phyloP scores from a whole-genome alignment of 352 stramenopile species.

The Globisporangium takayamanum region DNA sequence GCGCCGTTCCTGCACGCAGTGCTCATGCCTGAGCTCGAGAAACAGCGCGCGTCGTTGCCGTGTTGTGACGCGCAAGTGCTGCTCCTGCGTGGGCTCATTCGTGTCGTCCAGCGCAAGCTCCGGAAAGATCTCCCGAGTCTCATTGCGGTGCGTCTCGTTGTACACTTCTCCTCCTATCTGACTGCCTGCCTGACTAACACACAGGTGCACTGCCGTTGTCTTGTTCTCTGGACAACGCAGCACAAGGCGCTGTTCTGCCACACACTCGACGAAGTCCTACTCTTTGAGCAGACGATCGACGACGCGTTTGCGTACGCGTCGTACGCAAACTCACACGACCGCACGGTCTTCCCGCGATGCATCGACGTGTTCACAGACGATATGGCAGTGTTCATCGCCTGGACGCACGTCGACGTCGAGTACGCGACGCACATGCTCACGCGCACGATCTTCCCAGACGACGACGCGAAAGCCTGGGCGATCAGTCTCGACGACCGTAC shows the following conservation, averaged over 20 bases:
- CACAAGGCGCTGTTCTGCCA: conserved; percentile 55
- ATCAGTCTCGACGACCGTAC: not conserved
- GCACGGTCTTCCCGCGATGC: conserved; percentile 40
- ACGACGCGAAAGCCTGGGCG: conserved; percentile 8
- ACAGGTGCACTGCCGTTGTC: too few species aligned
- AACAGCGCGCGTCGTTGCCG: conserved; percentile 29
- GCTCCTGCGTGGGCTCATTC: conserved; percentile 43
- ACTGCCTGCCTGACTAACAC: not conserved
- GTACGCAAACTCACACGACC: conserved; percentile 28
- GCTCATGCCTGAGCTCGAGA: conserved; percentile 44
- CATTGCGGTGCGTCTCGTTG: conserved; percentile 21
- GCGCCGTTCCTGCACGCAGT: conserved; percentile 30
- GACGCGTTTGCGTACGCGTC: conserved; percentile 57
- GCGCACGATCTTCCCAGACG: conserved; percentile 1
- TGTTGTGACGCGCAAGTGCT: conserved; percentile 61
- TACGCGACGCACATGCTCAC: conserved; percentile 43
- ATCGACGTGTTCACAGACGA: conserved; percentile 56
- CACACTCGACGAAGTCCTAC: conserved; percentile 62
- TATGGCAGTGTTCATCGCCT: conserved; percentile 49
- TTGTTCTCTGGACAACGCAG: not conserved
- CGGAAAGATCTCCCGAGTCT: conserved; percentile 36
- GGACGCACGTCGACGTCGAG: conserved; percentile 51
- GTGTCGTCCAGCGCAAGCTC: conserved; percentile 41
- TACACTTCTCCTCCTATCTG: not conserved
- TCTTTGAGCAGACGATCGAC: conserved; percentile 64